Base-by-base conservation (phyloP, 192 early-diverging fungal species). In the Rhizophagus prolifer region DNA sequence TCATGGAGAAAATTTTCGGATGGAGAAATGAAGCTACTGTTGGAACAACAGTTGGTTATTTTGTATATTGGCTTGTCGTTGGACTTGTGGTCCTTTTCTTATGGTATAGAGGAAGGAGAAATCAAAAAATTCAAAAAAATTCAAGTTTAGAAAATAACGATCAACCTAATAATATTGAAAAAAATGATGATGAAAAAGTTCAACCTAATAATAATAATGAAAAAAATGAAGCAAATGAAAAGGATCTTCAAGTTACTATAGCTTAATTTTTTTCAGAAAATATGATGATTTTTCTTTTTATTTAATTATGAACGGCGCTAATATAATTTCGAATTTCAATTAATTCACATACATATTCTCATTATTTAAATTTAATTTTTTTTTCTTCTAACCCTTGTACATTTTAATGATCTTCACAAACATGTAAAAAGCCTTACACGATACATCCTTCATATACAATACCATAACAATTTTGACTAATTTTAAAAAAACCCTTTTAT, bases 1-100 rank as follows among this genome's bases (percentile, higher is more conserved):
- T 97, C 70, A 91, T 94, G 77, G 89, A 91, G 72, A 86, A 92
- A 3, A 78, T 96, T 25, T 75, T 94, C 36, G 94, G 95, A 5
- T 96, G 94, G 92, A 88, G 81, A 70, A 91, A 90, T 72, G 82
- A 88, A 26, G 94, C 92, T 9, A 95, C 93, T 0, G 76, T 88
- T 59, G 94, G 90, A 59, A 89, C 91, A 58, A 87, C 95, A 36
- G 80, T 88, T 62, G 88, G 87, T 5, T 97, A 97, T 85, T 91
- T 90, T 77, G 68, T 91, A 3, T 96, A 95, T 83, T 97, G 96
- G 95, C 0, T 44, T 21, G 38, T 23, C 9, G 21, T 67, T 6
- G 50, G 2, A 54, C 6, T n/a, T 54, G 4, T 21, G 3, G 50
- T 6, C 4, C 1, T 6, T 2, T 21, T 54, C 16, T 6, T 54